Base-by-base conservation (phyloP, 2,329 filamentous ascomycete species). In the Bipolaris zeicola region DNA sequence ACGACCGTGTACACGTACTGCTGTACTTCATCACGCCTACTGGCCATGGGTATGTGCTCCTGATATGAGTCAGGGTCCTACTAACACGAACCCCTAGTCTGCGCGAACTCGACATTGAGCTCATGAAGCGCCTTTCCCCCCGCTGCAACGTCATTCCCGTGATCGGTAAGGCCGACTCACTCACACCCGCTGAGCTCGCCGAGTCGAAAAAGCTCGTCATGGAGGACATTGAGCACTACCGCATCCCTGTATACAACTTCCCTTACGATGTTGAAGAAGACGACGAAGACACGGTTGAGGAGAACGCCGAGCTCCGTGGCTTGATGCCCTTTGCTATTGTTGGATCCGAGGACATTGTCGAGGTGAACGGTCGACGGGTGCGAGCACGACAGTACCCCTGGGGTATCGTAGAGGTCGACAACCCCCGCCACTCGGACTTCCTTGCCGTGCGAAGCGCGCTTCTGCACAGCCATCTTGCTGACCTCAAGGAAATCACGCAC, bases 121-220 rank as follows among this genome's bases (percentile, higher is more conserved):
- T 99, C 76, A 99, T 99, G 95, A 98, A 94, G 87, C 94, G 95
- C 73, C 89, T 99, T 50, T 96, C 95, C 20, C 95, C 95, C 62
- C 92, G 95, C 76, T 94, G 96, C 80, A 99, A 99, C 78, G 95
- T 99, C 69, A 99, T 99, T 67, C 95, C 95, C 63, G 95, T 99
- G 71, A 97, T 99, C 77, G 95, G 95, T 75, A 96, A 97, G 79
- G 95, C 95, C 76, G 95, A 99, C 78, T 96, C 95, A 20, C 89
- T 99, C 62, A 99, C 95, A 54, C 95, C 95, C 37, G 89, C 91
- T 67, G 95, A 99, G 82, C 85, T 99, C 63, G 95, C 95, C 67
- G 95, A 99, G 81, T 98, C 94, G 68, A 99, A 99, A 88, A 99
- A 98, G 85, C 87, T 99, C 61, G 93, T 99, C 75, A 99, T 99